These are phyloP conservation scores for Oryza longistaminata DNA, from an alignment of 176 grass and related monocot genomes.

Conservation along the genomic window DNA sequence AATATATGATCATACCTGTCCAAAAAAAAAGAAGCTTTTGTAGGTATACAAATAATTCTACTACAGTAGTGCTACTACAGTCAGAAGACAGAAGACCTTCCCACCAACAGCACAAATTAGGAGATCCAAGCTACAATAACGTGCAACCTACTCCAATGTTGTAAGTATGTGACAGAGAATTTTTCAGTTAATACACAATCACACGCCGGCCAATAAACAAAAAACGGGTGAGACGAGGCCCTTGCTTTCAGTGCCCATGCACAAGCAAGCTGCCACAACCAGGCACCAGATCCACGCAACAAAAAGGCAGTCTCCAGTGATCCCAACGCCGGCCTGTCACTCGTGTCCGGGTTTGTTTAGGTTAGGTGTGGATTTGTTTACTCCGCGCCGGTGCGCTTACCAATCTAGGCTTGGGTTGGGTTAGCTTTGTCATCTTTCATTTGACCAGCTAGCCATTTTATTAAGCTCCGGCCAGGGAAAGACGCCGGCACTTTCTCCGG, in stretches of 20 bases:
- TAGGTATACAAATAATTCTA: neutral
- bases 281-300: conserved; percentile 24
- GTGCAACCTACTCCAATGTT: neutral
- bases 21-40: neutral
- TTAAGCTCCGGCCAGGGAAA: conserved; percentile 50
- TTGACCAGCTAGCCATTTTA: neutral
- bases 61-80: neutral
- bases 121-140: neutral
- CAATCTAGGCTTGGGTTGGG: neutral
- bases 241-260: conserved; percentile 64
- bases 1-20: neutral
- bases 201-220: neutral
- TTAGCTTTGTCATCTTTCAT: conserved; percentile 14
- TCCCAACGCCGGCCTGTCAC: conserved; percentile 36
- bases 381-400: neutral
- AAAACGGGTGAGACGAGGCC: neutral
- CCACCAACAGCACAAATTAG: neutral
- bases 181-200: neutral
- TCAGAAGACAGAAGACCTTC: neutral
- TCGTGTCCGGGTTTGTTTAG: neutral
- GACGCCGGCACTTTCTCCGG: conserved; percentile 61
- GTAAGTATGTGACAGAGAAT: neutral
- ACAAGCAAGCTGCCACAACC: conserved; percentile 12
- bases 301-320: neutral
- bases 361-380: neutral